Conservation (phyloP, 2,329 filamentous ascomycete genomes). For the Didymosphaeria variabile region DNA sequence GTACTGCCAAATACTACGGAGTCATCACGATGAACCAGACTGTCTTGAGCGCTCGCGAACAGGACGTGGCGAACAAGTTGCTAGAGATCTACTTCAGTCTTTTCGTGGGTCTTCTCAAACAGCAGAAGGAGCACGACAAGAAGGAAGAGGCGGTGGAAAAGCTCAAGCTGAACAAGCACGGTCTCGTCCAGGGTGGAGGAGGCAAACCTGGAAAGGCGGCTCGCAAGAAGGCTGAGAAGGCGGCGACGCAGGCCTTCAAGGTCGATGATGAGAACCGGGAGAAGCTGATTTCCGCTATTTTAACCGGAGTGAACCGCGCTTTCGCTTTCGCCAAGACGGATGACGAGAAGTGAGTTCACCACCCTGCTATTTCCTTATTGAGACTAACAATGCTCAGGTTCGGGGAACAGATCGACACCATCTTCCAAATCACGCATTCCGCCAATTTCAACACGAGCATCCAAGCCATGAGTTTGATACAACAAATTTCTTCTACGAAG, state of each 20-base stretch:
- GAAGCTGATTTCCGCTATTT: slow-evolving; percentile 88
- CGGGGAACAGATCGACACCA: slow-evolving; percentile 88
- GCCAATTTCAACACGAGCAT: slow-evolving; percentile 99
- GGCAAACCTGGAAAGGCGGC: slow-evolving; percentile 63
- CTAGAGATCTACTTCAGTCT: slow-evolving; percentile 92
- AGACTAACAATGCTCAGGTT: slow-evolving; percentile 61
- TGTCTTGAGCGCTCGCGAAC: slow-evolving; percentile 85
- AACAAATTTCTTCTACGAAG: slow-evolving; percentile 85
- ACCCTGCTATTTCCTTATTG: not conserved
- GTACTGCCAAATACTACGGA: slow-evolving; percentile 92
- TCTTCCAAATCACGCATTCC: slow-evolving; percentile 96
- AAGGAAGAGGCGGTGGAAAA: slow-evolving; percentile 49
- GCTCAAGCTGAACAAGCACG: slow-evolving; percentile 60
- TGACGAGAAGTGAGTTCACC: slow-evolving; percentile 69
- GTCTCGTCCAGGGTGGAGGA: slow-evolving; percentile 63
- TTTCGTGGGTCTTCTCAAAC: slow-evolving; percentile 84
- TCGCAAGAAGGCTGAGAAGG: slow-evolving; percentile 54
- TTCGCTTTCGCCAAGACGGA: slow-evolving; percentile 90
- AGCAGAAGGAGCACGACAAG: slow-evolving; percentile 53
- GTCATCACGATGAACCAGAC: slow-evolving; percentile 98
- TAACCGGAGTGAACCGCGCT: slow-evolving; percentile 94
- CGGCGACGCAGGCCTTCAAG: slow-evolving; percentile 54
- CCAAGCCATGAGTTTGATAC: slow-evolving; percentile 92
- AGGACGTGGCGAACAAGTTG: slow-evolving; percentile 79
- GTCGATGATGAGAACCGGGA: slow-evolving; percentile 76